phyloP scores from a whole-genome alignment of 2,329 filamentous ascomycete genomes.

The Amylocarpus encephaloides region DNA sequence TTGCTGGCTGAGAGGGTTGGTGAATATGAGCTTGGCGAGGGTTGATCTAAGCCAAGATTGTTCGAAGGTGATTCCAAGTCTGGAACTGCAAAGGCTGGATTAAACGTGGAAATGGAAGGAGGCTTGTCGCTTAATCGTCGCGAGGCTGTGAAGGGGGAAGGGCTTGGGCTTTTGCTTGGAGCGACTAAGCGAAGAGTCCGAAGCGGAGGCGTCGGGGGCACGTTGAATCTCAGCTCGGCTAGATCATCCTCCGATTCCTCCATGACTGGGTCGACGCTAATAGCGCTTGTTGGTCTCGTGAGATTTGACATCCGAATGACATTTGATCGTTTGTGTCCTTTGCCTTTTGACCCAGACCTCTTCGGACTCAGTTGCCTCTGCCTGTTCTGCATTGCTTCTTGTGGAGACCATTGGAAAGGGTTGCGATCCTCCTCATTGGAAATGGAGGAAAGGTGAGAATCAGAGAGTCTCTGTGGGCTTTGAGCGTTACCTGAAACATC shows the following conservation, averaged over 20 bases:
- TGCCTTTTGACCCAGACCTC: conserved; percentile 7
- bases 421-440: conserved; percentile 9
- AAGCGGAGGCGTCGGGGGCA: conserved; percentile 7
- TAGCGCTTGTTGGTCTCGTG: conserved; percentile 16
- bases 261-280: conserved; percentile 17
- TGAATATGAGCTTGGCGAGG: conserved; percentile 8
- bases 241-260: conserved; percentile 24
- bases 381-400: conserved; percentile 18
- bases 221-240: conserved; percentile 6
- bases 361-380: conserved; percentile 11
- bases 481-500: conserved; percentile 22
- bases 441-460: neutral
- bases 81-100: conserved; percentile 14
- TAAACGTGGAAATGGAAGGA: conserved; percentile 21
- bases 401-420: conserved; percentile 26
- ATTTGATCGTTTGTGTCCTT: conserved; percentile 25
- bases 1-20: conserved; percentile 22
- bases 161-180: conserved; percentile 13
- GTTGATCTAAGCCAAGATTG: neutral
- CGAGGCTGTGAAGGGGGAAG: conserved; percentile 9
- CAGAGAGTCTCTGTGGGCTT: conserved; percentile 5
- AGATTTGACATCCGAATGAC: conserved; percentile 24
- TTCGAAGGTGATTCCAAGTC: conserved; percentile 1
- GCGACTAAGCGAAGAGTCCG: conserved; percentile 3
- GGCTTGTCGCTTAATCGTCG: conserved; percentile 11